Conservation (phyloP, 305 asterid genomes). For the Fraxinus baroniana region DNA sequence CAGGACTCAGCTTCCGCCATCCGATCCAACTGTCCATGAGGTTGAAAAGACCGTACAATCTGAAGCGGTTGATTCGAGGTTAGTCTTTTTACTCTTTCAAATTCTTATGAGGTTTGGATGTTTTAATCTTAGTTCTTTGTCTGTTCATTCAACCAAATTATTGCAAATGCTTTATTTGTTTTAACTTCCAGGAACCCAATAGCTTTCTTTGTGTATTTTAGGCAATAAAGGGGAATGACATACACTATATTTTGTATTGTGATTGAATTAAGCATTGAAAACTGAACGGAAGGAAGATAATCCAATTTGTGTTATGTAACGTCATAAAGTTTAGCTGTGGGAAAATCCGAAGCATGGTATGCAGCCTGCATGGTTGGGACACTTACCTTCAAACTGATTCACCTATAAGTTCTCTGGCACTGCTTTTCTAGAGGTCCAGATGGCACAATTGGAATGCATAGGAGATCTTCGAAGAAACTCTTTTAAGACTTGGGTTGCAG, state of each 20-base stretch:
- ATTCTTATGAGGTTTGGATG: background rate
- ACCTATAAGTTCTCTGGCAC: background rate
- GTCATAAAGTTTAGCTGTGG: background rate
- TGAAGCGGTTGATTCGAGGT: constrained; percentile 83
- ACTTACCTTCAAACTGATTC: background rate
- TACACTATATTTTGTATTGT: background rate
- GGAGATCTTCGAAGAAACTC: background rate
- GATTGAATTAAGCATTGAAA: background rate
- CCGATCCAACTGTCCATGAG: constrained; percentile 56
- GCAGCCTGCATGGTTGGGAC: background rate
- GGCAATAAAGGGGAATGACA: background rate
- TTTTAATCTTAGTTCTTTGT: constrained; percentile 2
- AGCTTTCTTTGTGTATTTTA: background rate
- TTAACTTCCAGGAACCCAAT: background rate
- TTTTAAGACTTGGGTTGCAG: background rate
- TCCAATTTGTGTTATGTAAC: background rate
- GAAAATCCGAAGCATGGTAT: background rate
- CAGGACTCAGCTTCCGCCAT: constrained; percentile 45
- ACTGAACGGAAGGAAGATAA: background rate
- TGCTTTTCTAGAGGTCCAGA: background rate
- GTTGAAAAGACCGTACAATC: constrained; percentile 84
- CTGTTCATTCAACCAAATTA: background rate
- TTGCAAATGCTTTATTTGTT: background rate
- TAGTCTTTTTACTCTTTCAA: background rate
- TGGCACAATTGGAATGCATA: background rate